These are phyloP conservation scores for Vaucheria bursata DNA, from an alignment of 352 stramenopile species.

Conservation along the genomic window DNA sequence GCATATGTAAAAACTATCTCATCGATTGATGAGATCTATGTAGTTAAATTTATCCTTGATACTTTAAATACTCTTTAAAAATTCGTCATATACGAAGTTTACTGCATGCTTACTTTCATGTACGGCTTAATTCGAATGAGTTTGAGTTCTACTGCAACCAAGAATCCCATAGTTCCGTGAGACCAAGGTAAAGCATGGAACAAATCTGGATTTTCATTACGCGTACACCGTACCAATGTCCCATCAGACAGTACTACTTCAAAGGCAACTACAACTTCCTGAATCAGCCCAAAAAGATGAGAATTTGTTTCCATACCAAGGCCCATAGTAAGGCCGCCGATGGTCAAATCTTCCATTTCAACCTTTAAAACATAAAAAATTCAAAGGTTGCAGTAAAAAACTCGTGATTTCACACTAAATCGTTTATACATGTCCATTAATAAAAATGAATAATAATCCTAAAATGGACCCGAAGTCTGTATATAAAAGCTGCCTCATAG, in stretches of 20 bases:
- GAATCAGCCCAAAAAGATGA: slow-evolving; percentile 47
- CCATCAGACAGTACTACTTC: slow-evolving; percentile 47
- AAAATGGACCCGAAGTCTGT: too few species aligned
- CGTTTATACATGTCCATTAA: too few species aligned
- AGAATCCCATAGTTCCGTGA: slow-evolving; percentile 50
- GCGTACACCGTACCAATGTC: slow-evolving; percentile 36
- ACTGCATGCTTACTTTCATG: too few species aligned
- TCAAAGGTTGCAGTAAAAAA: too few species aligned
- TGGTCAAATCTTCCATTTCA: slow-evolving; percentile 50
- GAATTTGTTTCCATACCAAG: slow-evolving; percentile 51
- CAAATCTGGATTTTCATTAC: slow-evolving; percentile 43
- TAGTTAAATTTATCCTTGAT: too few species aligned
- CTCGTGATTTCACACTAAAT: too few species aligned
- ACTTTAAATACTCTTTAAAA: too few species aligned
- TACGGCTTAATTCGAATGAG: slow-evolving; percentile 45
- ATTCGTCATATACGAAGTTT: too few species aligned
- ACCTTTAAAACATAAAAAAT: slow-evolving; percentile 20
- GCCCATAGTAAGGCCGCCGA: slow-evolving; percentile 50
- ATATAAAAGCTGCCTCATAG: too few species aligned
- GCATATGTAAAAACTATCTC: too few species aligned
- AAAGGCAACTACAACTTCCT: slow-evolving; percentile 48
- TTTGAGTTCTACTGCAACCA: slow-evolving; percentile 46
- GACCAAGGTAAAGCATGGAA: slow-evolving; percentile 50
- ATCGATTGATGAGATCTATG: too few species aligned
- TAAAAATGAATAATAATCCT: too few species aligned